Percentiles rank a stretch among this genome's conserved stretches.
phyloP scores from a whole-genome alignment of 352 stramenopile species.

The Globisporangium sylvaticum region DNA sequence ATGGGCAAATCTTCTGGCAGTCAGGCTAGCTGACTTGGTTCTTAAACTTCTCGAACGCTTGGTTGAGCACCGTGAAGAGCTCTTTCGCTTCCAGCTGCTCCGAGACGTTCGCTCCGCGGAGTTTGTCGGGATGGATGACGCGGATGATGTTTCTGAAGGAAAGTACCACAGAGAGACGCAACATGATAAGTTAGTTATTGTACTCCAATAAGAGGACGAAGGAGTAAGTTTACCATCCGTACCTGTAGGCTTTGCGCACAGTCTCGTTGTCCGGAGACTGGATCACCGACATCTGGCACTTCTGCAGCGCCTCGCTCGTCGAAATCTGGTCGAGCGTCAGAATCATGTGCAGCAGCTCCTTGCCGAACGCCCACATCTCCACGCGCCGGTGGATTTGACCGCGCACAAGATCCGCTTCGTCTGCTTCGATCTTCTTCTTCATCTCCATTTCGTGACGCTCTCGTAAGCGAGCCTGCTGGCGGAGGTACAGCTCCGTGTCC shows the following conservation, averaged over 20 bases:
- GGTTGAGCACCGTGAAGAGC: slow-evolving; percentile 85
- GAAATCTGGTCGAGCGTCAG: slow-evolving; percentile 83
- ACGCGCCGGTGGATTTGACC: slow-evolving; percentile 72
- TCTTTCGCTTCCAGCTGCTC: slow-evolving; percentile 84
- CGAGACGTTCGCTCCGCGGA: slow-evolving; percentile 67
- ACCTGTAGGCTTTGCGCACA: slow-evolving; percentile 81
- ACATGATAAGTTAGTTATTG: not conserved
- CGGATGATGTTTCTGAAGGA: slow-evolving; percentile 75
- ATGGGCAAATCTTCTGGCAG: not conserved
- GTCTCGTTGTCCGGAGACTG: slow-evolving; percentile 80
- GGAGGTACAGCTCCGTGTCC: slow-evolving; percentile 74
- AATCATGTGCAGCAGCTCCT: slow-evolving; percentile 81
- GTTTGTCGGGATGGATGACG: slow-evolving; percentile 84
- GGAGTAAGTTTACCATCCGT: not conserved
- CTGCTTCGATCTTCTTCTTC: slow-evolving; percentile 76
- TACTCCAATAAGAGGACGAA: not conserved
- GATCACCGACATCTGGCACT: slow-evolving; percentile 73
- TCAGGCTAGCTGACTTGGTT: slow-evolving; percentile 23
- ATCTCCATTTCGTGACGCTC: slow-evolving; percentile 79
- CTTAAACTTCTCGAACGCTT: slow-evolving; percentile 88
- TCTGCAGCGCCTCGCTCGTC: slow-evolving; percentile 62
- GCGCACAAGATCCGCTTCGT: slow-evolving; percentile 74
- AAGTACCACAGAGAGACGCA: not conserved
- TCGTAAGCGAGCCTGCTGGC: slow-evolving; percentile 77
- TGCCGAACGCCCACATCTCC: slow-evolving; percentile 83